phyloP scores from a whole-genome alignment of 208 protist genomes.

The Borovskyia barvae region DNA sequence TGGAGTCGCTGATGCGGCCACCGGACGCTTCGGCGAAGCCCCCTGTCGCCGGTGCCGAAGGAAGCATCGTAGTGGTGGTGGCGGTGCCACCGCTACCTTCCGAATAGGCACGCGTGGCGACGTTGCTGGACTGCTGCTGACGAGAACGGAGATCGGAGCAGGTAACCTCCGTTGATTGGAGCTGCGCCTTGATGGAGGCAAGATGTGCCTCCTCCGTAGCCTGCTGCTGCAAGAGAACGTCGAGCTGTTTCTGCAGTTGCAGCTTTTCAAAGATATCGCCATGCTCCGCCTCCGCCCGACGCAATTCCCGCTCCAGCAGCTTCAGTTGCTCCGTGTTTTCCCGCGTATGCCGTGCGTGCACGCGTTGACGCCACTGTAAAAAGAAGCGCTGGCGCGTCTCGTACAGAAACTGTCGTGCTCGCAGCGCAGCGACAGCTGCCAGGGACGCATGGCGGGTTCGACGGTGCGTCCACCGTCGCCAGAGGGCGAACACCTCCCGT shows the following conservation, averaged over 20 bases:
- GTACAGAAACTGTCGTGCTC: slow-evolving; percentile 31
- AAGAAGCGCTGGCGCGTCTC: slow-evolving; percentile 38
- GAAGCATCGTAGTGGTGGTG: neutral
- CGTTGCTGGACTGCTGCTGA: neutral
- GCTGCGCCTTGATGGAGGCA: slow-evolving; percentile 16
- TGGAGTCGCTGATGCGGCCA: neutral
- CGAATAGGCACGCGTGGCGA: neutral
- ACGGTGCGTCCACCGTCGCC: slow-evolving; percentile 44
- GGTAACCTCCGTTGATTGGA: slow-evolving; percentile 22
- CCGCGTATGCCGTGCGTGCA: slow-evolving; percentile 27
- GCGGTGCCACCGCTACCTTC: neutral
- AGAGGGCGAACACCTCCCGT: slow-evolving; percentile 27
- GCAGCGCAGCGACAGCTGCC: slow-evolving; percentile 40
- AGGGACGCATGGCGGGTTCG: slow-evolving; percentile 26
- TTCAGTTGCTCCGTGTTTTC: slow-evolving; percentile 29
- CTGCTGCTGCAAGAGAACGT: slow-evolving; percentile 43
- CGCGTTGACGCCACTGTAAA: slow-evolving; percentile 43
- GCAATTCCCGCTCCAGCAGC: slow-evolving; percentile 39
- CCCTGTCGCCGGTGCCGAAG: neutral
- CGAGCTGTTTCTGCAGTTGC: slow-evolving; percentile 79
- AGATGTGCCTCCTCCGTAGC: slow-evolving; percentile 45
- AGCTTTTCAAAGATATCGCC: slow-evolving; percentile 82
- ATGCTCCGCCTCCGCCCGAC: slow-evolving; percentile 50
- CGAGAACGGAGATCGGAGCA: slow-evolving; percentile 7
- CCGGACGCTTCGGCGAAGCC: neutral